phyloP scores from a whole-genome alignment of 345 rosid species.

The Luvunga scandens region DNA sequence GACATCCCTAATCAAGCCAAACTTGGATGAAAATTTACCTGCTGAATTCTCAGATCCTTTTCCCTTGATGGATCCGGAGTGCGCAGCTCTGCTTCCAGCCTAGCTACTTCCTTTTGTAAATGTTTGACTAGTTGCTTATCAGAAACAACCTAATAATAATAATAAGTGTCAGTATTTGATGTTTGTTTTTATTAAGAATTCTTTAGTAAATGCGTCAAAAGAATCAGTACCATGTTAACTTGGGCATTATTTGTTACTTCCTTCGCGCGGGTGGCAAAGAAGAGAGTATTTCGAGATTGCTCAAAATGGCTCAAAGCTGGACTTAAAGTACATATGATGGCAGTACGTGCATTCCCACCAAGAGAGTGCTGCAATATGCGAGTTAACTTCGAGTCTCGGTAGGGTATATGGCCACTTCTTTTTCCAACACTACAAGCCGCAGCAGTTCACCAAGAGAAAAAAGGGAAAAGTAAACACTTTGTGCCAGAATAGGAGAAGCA shows the following conservation, averaged over 20 bases:
- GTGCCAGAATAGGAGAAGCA: neutral
- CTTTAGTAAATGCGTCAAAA: constrained; percentile 2
- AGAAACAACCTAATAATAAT: constrained; percentile 70
- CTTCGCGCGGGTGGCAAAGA: constrained; percentile 95
- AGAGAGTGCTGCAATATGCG: constrained; percentile 97
- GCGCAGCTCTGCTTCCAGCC: constrained; percentile 94
- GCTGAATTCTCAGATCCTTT: constrained; percentile 82
- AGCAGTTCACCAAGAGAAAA: constrained; percentile 12
- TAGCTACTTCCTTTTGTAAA: constrained; percentile 97
- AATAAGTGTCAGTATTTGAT: neutral
- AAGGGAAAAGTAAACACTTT: neutral
- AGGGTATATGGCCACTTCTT: constrained; percentile 92
- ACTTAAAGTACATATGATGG: constrained; percentile 95
- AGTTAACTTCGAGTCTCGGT: constrained; percentile 97
- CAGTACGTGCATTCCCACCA: constrained; percentile 99
- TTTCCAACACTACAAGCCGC: constrained; percentile 70
- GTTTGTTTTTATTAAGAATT: neutral
- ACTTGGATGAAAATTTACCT: constrained; percentile 37
- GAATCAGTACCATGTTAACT: constrained; percentile 82
- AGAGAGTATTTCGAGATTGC: constrained; percentile 95
- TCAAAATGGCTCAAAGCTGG: constrained; percentile 89
- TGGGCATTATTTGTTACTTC: constrained; percentile 99
- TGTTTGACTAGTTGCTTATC: constrained; percentile 97
- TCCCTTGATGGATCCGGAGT: constrained; percentile 92
- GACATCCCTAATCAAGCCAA: constrained; percentile 8